A percentile compares a stretch with the other conserved stretches of the same genome.
Conservation (phyloP, 768 basidiomycete genomes). For the Lanmaoa pseudosensibilis region DNA sequence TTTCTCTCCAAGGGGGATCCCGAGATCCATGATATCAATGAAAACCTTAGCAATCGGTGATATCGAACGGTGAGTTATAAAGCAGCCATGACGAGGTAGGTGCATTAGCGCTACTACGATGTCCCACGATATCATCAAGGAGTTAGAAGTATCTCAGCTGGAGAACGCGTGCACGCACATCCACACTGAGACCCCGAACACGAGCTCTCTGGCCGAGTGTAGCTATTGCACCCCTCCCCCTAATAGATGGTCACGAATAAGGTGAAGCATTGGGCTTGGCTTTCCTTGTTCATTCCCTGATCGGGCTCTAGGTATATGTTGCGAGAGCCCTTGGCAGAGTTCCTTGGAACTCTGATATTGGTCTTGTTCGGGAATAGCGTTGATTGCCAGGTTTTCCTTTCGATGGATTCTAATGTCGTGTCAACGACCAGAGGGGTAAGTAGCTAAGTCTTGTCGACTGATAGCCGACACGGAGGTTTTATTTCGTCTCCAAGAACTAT, state of each 20-base stretch:
- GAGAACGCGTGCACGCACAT: not conserved
- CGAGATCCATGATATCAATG: not conserved
- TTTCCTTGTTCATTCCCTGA: not conserved
- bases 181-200: not conserved
- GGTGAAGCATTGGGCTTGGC: slow-evolving; percentile 35
- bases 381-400: slow-evolving; percentile 53
- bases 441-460: not conserved
- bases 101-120: not conserved
- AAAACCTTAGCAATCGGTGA: not conserved
- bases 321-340: slow-evolving; percentile 60
- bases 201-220: not conserved
- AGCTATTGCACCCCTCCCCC: slow-evolving; percentile 30
- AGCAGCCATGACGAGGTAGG: not conserved
- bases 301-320: slow-evolving; percentile 36
- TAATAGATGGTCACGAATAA: slow-evolving; percentile 51
- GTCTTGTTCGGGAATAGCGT: slow-evolving; percentile 56
- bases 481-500: slow-evolving; percentile 5
- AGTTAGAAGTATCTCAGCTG: not conserved
- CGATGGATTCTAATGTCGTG: slow-evolving; percentile 41
- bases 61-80: not conserved
- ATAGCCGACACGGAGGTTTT: not conserved
- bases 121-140: not conserved
- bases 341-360: slow-evolving; percentile 53
- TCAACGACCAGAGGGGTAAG: slow-evolving; percentile 51
- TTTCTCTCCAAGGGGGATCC: not conserved